Evolutionary conservation across 2,329 filamentous ascomycete species (phyloP), one percentile per base, ranked within the genome.

Genomic region (Xylariaceae sp.): DNA sequence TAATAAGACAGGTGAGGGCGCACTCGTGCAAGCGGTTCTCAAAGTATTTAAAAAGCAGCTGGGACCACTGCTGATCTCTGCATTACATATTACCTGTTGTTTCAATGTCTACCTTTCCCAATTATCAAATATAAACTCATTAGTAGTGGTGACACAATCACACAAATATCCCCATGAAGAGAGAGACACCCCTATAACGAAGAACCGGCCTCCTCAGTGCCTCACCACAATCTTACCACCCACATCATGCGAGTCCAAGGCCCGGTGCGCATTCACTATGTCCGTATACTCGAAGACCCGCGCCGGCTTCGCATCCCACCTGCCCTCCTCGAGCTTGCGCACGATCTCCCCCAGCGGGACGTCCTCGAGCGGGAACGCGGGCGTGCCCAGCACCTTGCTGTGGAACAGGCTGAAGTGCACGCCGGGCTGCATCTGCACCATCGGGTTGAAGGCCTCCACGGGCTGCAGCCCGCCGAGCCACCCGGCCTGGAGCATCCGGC

Each of bases 371-470:
- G 74, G 70, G 43, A 75, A 76, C 13, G 68, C 72, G 0, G 58
- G 54, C 2, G 46, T 66, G 4, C 69, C 73, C 29, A 76, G 62
- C 3, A 71, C 70, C 44, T 70, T 71, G 52, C 73, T 76, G 5
- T 71, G 68, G 59, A 77, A 78, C 24, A 78, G 66, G 53, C 70
- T 77, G 50, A 78, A 75, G 53, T 77, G 74, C n/a, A 77, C 73
- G 0, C 74, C 75, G 18, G 68, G 67, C 13, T 69, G 67, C 75
- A 78, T 78, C 61, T 77, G 67, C 6, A 76, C 37, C 57, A 78
- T 67, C 2, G 74, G 75, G 53, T 76, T 76, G 61, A 77, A 72
- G 42, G 73, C 71, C 6, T 55, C 42, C 8, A 76, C 61, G 0
- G 74, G 73, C 2, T 59, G 71, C 18, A 77, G 49, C 0, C 73